Percentiles rank a stretch among this genome's conserved stretches.
Evolutionary conservation across 306 rosid species (phyloP).

Genomic region (Canavalia gladiata): DNA sequence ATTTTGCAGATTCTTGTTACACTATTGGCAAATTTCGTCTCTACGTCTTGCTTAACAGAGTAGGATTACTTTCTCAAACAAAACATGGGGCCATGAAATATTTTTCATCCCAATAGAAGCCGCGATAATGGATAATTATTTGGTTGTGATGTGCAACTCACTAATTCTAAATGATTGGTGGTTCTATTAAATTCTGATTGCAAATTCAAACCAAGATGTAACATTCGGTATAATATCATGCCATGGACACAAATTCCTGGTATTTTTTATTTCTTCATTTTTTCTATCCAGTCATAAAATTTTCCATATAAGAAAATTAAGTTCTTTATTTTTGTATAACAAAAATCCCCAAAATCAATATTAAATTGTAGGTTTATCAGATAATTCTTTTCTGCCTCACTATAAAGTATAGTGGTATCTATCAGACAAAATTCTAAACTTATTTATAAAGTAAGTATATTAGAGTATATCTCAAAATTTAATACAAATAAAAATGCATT

Average conservation of each 20-base stretch:
- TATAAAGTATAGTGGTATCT: neutral
- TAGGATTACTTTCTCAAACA: conserved; percentile 42
- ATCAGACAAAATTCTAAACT: neutral
- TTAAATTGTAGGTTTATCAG: neutral
- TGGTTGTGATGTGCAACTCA: conserved; percentile 50
- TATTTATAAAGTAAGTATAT: neutral
- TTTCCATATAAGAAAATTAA: neutral
- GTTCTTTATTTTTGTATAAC: neutral
- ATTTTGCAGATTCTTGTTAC: neutral
- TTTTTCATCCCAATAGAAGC: conserved; percentile 25
- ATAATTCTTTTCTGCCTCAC: neutral
- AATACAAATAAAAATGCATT: neutral
- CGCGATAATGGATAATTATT: conserved; percentile 43
- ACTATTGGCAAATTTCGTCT: conserved; percentile 13
- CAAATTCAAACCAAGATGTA: conserved; percentile 35
- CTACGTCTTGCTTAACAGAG: neutral
- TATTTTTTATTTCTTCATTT: neutral
- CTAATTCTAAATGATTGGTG: conserved; percentile 44
- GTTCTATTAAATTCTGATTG: conserved; percentile 41
- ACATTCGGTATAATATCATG: conserved; percentile 22
- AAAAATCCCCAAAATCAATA: neutral
- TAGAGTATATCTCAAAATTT: neutral
- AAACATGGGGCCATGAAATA: conserved; percentile 45
- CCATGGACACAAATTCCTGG: neutral
- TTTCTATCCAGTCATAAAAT: neutral